Evolutionary conservation across 2,329 filamentous ascomycete genomes (phyloP), one percentile per base, ranked within the genome.

Genomic region (Drechslerella dactyloides): DNA sequence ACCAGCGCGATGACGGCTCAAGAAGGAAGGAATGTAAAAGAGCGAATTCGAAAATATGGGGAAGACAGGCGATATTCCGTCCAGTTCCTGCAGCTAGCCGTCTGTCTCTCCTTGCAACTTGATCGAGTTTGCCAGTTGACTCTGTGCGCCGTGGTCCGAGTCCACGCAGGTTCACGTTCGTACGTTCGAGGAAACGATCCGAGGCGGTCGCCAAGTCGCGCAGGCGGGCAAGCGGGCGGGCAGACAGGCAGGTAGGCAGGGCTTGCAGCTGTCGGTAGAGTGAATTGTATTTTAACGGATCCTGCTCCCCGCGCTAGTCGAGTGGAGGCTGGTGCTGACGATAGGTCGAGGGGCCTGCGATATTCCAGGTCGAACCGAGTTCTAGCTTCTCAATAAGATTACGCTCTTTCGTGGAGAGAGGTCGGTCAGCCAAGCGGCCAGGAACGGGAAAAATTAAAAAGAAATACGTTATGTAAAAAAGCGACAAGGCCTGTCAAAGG

Each of bases 31-130:
- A 42, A 40, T 13, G 24, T 10, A 44, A 15, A 17, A 44, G 40
- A 23, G 30, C 19, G 48, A 50, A 42, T 50, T 24, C 13, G 19
- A 46, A 56, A 56, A 19, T 69, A 51, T 69, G 52, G 33, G 58
- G 52, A 61, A 58, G 50, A 15, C 56, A 56, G 23, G 17, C 42
- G 17, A 35, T 21, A 57, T 52, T 27, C 44, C 21, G 19, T 42
- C 27, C 33, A 24, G 19, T 55, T 48, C 46, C 61, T 65, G 61
- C 61, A 65, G 61, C 53, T 68, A 56, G 56, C 56, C 50, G 27
- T 33, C 27, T 33, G 27, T 33, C 27, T 33, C 27, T 33, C 27
- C 27, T 8, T 33, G 27, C 27, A 8, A 33, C 27, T 33, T 33
- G 27, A 33, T 33, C 27, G 27, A 33, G 27, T 33, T 33, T 33